These are phyloP conservation scores for Ensete glaucum DNA, from an alignment of 176 grass and related monocot genomes.

Conservation along the genomic window DNA sequence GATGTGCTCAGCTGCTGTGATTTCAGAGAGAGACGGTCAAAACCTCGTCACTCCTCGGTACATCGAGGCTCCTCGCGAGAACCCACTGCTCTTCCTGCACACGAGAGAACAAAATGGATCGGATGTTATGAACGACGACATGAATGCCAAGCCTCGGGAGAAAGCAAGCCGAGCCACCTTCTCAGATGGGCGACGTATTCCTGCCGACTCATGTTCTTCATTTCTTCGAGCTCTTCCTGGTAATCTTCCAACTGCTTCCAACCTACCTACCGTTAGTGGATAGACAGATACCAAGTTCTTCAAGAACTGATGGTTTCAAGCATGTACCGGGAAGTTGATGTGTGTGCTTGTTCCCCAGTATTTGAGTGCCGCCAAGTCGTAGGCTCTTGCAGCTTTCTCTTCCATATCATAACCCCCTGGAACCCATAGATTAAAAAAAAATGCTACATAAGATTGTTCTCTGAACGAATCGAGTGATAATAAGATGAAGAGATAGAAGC, in stretches of 20 bases:
- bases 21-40: background rate
- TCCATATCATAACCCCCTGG: constrained; percentile 91
- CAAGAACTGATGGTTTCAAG: background rate
- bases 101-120: background rate
- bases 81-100: constrained; percentile 62
- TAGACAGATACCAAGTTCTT: background rate
- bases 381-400: constrained; percentile 73
- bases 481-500: background rate
- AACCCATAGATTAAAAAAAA: background rate
- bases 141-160: background rate
- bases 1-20: background rate
- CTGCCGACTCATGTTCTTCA: constrained; percentile 62
- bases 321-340: constrained; percentile 57
- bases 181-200: constrained; percentile 69
- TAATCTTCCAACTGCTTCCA: constrained; percentile 53
- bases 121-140: background rate
- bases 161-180: constrained; percentile 23
- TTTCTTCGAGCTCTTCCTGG: constrained; percentile 38
- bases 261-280: background rate
- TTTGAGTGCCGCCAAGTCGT: constrained; percentile 67
- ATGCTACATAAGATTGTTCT: background rate
- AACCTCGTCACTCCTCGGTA: constrained; percentile 69
- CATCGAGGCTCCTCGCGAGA: constrained; percentile 59
- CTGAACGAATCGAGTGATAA: background rate
- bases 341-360: constrained; percentile 62